These are phyloP conservation scores for Pythium insidiosum DNA, from an alignment of 352 stramenopile species.

Conservation along the genomic window DNA sequence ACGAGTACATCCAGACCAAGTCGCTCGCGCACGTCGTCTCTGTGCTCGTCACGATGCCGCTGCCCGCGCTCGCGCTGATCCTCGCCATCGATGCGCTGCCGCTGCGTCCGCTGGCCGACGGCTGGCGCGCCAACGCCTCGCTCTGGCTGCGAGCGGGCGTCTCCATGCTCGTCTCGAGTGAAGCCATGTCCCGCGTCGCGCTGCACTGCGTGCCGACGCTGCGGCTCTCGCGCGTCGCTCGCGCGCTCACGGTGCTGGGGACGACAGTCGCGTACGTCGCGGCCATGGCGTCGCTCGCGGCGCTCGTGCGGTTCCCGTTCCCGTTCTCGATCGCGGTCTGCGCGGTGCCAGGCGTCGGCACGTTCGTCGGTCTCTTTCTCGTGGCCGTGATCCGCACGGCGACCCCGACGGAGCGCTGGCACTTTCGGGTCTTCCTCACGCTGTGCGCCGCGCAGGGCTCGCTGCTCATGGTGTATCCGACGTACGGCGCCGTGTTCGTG, in stretches of 20 bases:
- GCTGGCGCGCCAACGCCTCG: not conserved
- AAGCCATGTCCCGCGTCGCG: not conserved
- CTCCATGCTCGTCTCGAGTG: not conserved
- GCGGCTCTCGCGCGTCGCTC: not conserved
- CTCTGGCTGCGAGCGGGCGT: not conserved
- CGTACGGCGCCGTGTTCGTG: slow-evolving; percentile 7
- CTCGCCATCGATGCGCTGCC: slow-evolving; percentile 6
- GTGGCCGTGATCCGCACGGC: not conserved
- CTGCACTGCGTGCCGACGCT: slow-evolving; percentile 1
- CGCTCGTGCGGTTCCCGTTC: not conserved
- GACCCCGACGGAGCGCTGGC: not conserved
- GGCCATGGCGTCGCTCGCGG: too few species aligned
- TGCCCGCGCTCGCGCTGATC: not conserved
- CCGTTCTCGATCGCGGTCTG: slow-evolving; percentile 9
- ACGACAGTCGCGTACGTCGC: not conserved
- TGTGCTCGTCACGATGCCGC: not conserved
- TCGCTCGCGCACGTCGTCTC: not conserved
- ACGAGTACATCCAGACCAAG: slow-evolving; percentile 14
- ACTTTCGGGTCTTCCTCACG: too few species aligned
- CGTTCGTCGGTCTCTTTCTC: slow-evolving; percentile 5
- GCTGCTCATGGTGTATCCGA: slow-evolving; percentile 5
- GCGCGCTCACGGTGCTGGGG: not conserved
- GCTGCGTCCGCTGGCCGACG: not conserved
- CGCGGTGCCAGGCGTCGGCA: slow-evolving; percentile 5
- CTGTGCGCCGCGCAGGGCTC: too few species aligned